Base-by-base conservation (phyloP, 306 rosid genomes). In the Vachellia pachyceras region DNA sequence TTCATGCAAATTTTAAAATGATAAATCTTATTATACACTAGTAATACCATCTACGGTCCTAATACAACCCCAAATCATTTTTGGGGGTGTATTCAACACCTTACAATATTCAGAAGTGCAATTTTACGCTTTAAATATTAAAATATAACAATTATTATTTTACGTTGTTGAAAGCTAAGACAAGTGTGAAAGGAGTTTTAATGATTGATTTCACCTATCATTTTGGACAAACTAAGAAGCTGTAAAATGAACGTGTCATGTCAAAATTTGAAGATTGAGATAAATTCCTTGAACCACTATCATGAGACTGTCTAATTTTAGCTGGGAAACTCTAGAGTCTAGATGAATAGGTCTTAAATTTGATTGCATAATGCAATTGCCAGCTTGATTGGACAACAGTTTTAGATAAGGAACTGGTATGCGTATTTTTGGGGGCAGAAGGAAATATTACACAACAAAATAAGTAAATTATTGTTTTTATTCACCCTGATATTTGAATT, bases 221-320 rank as follows among this genome's bases (percentile, higher is more conserved):
- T 72, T 33, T n/a, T 29, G 61, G 44, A 33, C 42, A 72, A 47
- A 65, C 22, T 17, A 65, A 36, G 70, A 65, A 45, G 70, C 12
- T 23, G 25, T 57, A 3, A 42, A 46, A 46, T 39, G 42, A 47
- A 46, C 5, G 15, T 18, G 33, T 40, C 45, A 4, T 42, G 35
- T 52, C 65, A 35, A 58, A 23, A 22, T 23, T 25, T 10, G 66
- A 25, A 58, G 66, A 25, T 58, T 7, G 66, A 36, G 25, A 5
- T 18, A 39, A 39, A 18, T 37, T 37, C 47, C 4, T 37, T 66
- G 14, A 39, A 67, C 5, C 57, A 69, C 39, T 35, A 23, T 55
- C 55, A 23, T 5, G 52, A 23, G 76, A 14, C 60, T 71, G 13
- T 29, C 39, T 29, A 14, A 47, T 47, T 46, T 72, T 29, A 14